Conservation (phyloP, 2,329 filamentous ascomycete genomes). For the Zymoseptoria pseudotritici region DNA sequence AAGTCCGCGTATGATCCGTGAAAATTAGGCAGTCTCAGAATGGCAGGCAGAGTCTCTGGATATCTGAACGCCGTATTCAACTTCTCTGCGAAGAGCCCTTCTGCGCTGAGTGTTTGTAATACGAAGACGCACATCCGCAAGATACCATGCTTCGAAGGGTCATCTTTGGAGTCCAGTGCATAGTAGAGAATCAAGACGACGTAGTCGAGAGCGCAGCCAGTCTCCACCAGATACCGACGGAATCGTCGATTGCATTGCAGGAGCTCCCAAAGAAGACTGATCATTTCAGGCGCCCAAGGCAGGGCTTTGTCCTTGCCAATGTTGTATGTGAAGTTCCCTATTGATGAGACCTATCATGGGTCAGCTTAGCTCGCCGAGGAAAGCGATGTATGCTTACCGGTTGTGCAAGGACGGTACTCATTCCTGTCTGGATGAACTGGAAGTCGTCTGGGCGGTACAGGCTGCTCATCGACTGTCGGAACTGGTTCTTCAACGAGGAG, state of each 20-base stretch:
- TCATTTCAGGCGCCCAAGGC: slow-evolving; percentile 88
- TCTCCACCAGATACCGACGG: slow-evolving; percentile 93
- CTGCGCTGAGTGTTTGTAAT: slow-evolving; percentile 87
- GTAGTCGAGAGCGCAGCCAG: slow-evolving; percentile 87
- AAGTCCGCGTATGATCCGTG: slow-evolving; percentile 89
- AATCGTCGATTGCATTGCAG: slow-evolving; percentile 97
- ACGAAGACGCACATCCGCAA: slow-evolving; percentile 98
- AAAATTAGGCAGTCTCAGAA: slow-evolving; percentile 77
- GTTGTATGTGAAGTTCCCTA: slow-evolving; percentile 71
- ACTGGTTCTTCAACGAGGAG: slow-evolving; percentile 65
- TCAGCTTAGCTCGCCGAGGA: slow-evolving; percentile 17
- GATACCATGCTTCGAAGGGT: slow-evolving; percentile 80
- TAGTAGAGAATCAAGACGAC: slow-evolving; percentile 86
- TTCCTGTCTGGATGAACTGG: slow-evolving; percentile 62
- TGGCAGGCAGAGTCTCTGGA: slow-evolving; percentile 76
- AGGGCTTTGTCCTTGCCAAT: slow-evolving; percentile 73
- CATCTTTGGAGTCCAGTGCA: slow-evolving; percentile 78
- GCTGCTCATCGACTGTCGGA: slow-evolving; percentile 83
- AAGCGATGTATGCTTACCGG: slow-evolving; percentile 43
- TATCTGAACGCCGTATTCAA: slow-evolving; percentile 83
- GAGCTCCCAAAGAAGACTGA: slow-evolving; percentile 96
- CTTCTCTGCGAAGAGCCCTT: slow-evolving; percentile 81
- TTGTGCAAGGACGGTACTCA: slow-evolving; percentile 62
- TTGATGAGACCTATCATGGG: slow-evolving; percentile 50
- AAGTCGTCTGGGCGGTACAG: slow-evolving; percentile 93